A percentile compares a stretch with the other conserved stretches of the same genome.
Conservation (phyloP, 306 rosid genomes). For the Mimosa bimucronata region DNA sequence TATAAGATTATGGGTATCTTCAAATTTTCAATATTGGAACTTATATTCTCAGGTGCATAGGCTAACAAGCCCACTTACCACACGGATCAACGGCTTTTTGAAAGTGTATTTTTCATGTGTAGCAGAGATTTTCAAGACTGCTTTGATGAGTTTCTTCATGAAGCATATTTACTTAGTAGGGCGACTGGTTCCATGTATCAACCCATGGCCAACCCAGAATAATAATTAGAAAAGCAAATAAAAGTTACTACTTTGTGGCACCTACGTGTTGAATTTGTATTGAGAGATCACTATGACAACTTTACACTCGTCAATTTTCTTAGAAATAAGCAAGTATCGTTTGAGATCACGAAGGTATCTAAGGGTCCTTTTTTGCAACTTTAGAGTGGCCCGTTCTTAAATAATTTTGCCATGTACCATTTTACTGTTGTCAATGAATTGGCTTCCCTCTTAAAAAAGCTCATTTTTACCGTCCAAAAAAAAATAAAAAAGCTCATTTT, state of each 20-base stretch:
- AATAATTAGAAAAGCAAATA: neutral
- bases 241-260: neutral
- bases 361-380: neutral
- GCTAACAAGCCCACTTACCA: no score
- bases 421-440: neutral
- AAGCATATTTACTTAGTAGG: no score
- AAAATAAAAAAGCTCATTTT: neutral
- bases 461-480: no score
- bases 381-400: neutral
- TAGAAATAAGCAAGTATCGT: neutral
- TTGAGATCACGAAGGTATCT: neutral
- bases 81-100: no score
- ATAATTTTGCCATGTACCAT: neutral
- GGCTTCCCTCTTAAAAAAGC: neutral
- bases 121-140: neutral
- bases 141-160: neutral
- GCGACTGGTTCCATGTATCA: no score
- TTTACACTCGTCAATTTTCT: neutral
- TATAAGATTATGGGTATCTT: no score
- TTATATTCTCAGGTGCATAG: no score
- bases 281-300: neutral
- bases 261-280: neutral
- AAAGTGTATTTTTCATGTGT: neutral
- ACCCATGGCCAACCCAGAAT: neutral
- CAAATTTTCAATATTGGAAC: no score